Evolutionary conservation across 1,139 yeast species (phyloP).

Genomic region (Geotrichum phurueaensis): DNA sequence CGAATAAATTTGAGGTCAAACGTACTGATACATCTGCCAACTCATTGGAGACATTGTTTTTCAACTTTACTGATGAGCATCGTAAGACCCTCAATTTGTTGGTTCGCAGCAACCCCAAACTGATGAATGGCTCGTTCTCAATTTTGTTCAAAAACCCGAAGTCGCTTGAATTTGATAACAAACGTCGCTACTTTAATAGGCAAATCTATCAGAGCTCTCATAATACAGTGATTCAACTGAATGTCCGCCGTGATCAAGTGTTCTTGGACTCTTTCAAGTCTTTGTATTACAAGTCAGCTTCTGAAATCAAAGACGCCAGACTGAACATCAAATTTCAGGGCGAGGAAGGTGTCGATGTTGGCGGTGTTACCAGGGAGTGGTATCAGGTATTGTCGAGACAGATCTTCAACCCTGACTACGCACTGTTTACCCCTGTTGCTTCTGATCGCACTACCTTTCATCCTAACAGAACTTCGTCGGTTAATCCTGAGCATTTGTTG

Average conservation of each 20-base stretch:
- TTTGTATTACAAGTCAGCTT: slow-evolving; percentile 71
- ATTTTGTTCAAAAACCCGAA: slow-evolving; percentile 83
- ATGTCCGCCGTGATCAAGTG: slow-evolving; percentile 82
- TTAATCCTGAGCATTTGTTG: slow-evolving; percentile 86
- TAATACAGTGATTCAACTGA: slow-evolving; percentile 51
- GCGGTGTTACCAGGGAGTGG: slow-evolving; percentile 98
- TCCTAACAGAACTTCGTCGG: slow-evolving; percentile 88
- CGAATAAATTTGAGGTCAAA: slow-evolving; percentile 56
- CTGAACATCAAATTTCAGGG: slow-evolving; percentile 81
- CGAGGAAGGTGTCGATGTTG: slow-evolving; percentile 97
- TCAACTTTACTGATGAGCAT: slow-evolving; percentile 85
- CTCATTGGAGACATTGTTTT: slow-evolving; percentile 74
- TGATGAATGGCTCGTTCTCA: slow-evolving; percentile 95
- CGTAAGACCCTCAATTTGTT: slow-evolving; percentile 83
- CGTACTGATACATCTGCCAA: slow-evolving; percentile 64
- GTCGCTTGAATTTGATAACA: slow-evolving; percentile 91
- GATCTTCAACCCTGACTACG: slow-evolving; percentile 95
- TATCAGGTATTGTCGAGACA: slow-evolving; percentile 89
- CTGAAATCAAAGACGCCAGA: slow-evolving; percentile 67
- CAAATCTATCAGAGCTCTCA: slow-evolving; percentile 36
- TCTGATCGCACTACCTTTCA: slow-evolving; percentile 92
- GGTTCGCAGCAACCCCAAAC: slow-evolving; percentile 85
- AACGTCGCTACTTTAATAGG: slow-evolving; percentile 77
- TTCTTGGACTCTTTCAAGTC: slow-evolving; percentile 87
- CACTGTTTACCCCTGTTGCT: slow-evolving; percentile 85